Conservation (phyloP, 768 basidiomycete species). For the Amanita fuliginea region DNA sequence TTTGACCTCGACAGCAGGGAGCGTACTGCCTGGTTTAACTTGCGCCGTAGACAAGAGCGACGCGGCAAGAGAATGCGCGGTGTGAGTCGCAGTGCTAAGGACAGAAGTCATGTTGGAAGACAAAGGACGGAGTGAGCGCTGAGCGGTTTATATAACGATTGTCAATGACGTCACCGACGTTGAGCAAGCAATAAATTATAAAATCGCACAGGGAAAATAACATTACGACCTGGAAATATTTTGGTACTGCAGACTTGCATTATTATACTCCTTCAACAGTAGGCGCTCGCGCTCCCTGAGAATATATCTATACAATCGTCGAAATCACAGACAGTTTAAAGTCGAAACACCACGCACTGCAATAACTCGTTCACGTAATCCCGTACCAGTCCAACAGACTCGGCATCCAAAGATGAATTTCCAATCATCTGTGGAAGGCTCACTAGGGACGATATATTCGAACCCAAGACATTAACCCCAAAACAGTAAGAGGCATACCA, state of each 20-base stretch:
- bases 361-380: slow-evolving; percentile 90
- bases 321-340: neutral
- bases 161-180: slow-evolving; percentile 1
- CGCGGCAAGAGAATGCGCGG: slow-evolving; percentile 44
- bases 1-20: slow-evolving; percentile 46
- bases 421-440: slow-evolving; percentile 87
- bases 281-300: slow-evolving; percentile 58
- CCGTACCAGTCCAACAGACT: slow-evolving; percentile 69
- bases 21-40: slow-evolving; percentile 33
- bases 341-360: slow-evolving; percentile 31
- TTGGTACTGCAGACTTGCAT: slow-evolving; percentile 67
- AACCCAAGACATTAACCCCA: slow-evolving; percentile 1
- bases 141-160: neutral
- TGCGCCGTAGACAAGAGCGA: slow-evolving; percentile 36
- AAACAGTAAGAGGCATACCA: slow-evolving; percentile 33
- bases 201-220: neutral
- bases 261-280: slow-evolving; percentile 74
- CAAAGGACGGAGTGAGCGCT: neutral
- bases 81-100: slow-evolving; percentile 32
- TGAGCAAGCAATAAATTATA: slow-evolving; percentile 2
- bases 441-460: slow-evolving; percentile 36
- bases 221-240: slow-evolving; percentile 66
- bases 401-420: slow-evolving; percentile 81
- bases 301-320: slow-evolving; percentile 53
- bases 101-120: slow-evolving; percentile 33